Conservation (phyloP, 2,329 filamentous ascomycete genomes). For the Epichloe hybrida region DNA sequence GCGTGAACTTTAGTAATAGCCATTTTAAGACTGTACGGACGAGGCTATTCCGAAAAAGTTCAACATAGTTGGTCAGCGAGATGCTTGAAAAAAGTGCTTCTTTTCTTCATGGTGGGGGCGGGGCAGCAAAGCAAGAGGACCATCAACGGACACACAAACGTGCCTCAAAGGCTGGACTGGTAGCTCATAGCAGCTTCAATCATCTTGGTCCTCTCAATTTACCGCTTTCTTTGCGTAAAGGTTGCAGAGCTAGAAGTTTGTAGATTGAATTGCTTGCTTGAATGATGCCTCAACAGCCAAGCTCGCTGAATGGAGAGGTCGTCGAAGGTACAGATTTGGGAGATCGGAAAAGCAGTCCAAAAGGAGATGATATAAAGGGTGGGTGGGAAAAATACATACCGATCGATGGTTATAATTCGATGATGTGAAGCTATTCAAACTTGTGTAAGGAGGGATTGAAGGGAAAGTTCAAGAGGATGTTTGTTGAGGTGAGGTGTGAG, state of each 20-base stretch:
- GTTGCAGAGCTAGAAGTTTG: background rate
- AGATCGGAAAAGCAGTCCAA: background rate
- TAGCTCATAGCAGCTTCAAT: background rate
- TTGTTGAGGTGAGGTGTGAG: slow-evolving; percentile 4
- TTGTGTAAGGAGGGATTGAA: background rate
- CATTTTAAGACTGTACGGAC: slow-evolving; percentile 46
- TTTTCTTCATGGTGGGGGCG: slow-evolving; percentile 4
- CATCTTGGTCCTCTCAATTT: background rate
- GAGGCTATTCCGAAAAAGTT: background rate
- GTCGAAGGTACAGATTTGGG: background rate
- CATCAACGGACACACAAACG: background rate
- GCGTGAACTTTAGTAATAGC: slow-evolving; percentile 81
- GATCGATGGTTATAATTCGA: background rate
- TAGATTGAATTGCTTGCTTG: background rate
- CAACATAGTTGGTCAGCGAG: slow-evolving; percentile 1
- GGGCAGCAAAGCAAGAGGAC: background rate
- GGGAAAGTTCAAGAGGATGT: background rate
- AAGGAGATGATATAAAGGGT: background rate
- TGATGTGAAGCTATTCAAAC: background rate
- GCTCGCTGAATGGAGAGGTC: background rate
- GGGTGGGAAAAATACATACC: background rate
- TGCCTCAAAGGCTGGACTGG: background rate
- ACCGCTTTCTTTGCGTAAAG: background rate
- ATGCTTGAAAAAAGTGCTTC: background rate
- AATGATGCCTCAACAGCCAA: slow-evolving; percentile 2